Percentiles rank a stretch among this genome's conserved stretches.
phyloP scores from a whole-genome alignment of 78 protist genomes.

The Speleostelium caveatum region DNA sequence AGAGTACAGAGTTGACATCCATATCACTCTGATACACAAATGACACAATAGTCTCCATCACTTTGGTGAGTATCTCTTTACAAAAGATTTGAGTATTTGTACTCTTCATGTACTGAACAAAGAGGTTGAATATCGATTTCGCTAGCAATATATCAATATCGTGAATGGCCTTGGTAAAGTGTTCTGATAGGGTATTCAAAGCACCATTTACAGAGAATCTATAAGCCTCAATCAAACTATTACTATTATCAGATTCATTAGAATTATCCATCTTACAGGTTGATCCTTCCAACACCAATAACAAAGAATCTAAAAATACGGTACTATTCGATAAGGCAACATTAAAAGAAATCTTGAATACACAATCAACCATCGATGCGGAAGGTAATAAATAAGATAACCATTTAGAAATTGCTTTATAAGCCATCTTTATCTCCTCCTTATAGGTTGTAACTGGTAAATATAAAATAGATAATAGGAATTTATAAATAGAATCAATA shows the following conservation, averaged over 20 bases:
- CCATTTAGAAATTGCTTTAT: constrained; percentile 29
- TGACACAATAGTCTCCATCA: constrained; percentile 2
- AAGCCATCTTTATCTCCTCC: constrained; percentile 18
- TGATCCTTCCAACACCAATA: constrained; percentile 8
- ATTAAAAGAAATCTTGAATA: constrained; percentile 12
- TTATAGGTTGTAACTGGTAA: background rate
- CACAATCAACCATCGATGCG: background rate
- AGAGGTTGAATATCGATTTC: constrained; percentile 28
- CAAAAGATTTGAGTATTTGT: constrained; percentile 8
- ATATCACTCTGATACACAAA: background rate
- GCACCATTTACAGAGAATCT: constrained; percentile 5
- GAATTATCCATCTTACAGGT: background rate
- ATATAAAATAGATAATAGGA: constrained; percentile 3
- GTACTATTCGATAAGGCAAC: background rate
- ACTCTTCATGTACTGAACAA: constrained; percentile 17
- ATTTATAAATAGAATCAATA: constrained; percentile 22
- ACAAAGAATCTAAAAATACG: background rate
- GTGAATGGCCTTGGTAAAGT: constrained; percentile 1
- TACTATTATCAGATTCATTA: background rate
- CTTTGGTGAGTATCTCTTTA: constrained; percentile 1
- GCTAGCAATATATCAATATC: background rate
- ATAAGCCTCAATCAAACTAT: background rate
- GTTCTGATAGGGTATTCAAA: background rate
- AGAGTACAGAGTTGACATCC: constrained; percentile 17
- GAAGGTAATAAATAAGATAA: constrained; percentile 33